Base-by-base conservation (phyloP, 2,329 filamentous ascomycete species). In the Elsinoe perseae region DNA sequence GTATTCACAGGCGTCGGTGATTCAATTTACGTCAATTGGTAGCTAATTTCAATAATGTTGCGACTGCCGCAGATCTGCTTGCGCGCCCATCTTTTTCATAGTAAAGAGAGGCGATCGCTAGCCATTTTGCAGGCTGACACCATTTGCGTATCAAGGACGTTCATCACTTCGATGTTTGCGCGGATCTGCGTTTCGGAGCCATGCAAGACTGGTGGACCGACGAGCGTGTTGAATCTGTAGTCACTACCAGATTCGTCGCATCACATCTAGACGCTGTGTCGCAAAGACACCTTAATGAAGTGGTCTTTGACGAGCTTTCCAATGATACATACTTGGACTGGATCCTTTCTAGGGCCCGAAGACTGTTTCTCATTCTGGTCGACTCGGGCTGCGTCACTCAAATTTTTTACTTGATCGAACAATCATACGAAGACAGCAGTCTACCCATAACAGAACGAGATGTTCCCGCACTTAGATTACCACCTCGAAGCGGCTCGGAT, bases 321-420 rank as follows among this genome's bases (percentile, higher is more conserved):
- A 82, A 88, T 67, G 80, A 84, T 60, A 89, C 85, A 1, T 90
- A 90, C 66, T 83, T 86, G 75, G 85, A 89, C 66, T 89, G 86
- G 84, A 88, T 90, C 58, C 72, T 85, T 46, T 74, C 80, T 56
- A 84, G 84, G 63, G 83, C 84, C 5, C 84, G 82, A 64, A 78
- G 82, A 48, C 75, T 89, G 38, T 90, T 89, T 64, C 73, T 91
- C 46, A 83, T 88, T 36, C 73, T 90, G 28, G 76, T 82, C 55
- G 86, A 89, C 63, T 73, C 89, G 20, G 84, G 82, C 28, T 77
- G 86, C 8, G 81, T 86, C 0, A 83, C 86, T 63, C 84, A 86
- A 66, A 89, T 90, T 59, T 90, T 89, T 64, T 80, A 80, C 40
- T 76, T 87, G 53, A 82, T 89, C 57, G 86, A 90, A 68, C 82